Evolutionary conservation across 2,329 filamentous ascomycete genomes (phyloP).

Genomic region (Mycosphaerella sp.): DNA sequence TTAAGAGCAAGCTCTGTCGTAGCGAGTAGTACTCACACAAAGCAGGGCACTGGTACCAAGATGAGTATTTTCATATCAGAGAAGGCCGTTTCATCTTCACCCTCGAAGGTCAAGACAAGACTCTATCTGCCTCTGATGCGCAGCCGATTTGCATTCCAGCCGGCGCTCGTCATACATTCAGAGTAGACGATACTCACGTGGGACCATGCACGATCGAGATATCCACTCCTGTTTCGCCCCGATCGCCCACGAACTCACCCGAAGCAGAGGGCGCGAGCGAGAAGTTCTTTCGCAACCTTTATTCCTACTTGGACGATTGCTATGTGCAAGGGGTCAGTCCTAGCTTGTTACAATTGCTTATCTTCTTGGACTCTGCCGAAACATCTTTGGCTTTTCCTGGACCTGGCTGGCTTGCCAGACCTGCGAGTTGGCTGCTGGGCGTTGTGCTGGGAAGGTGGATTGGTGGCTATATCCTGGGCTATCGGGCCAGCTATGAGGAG

Average conservation of each 20-base stretch:
- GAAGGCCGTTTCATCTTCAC: constrained; percentile 31
- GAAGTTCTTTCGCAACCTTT: constrained; percentile 30
- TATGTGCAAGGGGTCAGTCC: constrained; percentile 22
- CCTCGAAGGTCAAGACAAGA: constrained; percentile 23
- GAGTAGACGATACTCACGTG: constrained; percentile 25
- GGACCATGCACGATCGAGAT: constrained; percentile 28
- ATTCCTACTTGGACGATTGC: constrained; percentile 31
- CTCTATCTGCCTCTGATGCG: constrained; percentile 23
- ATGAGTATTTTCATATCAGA: constrained; percentile 28
- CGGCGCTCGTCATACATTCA: constrained; percentile 27
- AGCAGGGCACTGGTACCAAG: constrained; percentile 29
- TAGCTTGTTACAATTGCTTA: constrained; percentile 26
- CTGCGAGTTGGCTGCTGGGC: constrained; percentile 24
- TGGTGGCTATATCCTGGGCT: constrained; percentile 21
- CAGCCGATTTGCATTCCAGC: constrained; percentile 26
- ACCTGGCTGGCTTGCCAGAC: constrained; percentile 24
- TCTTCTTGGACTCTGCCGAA: constrained; percentile 28
- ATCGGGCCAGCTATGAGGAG: constrained; percentile 20
- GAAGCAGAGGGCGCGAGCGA: constrained; percentile 23
- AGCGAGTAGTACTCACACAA: background rate
- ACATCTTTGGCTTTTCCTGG: constrained; percentile 28
- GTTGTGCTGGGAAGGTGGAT: constrained; percentile 27
- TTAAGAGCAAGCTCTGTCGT: background rate
- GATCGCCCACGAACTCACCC: constrained; percentile 9
- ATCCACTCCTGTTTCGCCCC: constrained; percentile 18